These are phyloP conservation scores for Lolium rigidum DNA, from an alignment of 176 grass and related monocot species.

Conservation along the genomic window DNA sequence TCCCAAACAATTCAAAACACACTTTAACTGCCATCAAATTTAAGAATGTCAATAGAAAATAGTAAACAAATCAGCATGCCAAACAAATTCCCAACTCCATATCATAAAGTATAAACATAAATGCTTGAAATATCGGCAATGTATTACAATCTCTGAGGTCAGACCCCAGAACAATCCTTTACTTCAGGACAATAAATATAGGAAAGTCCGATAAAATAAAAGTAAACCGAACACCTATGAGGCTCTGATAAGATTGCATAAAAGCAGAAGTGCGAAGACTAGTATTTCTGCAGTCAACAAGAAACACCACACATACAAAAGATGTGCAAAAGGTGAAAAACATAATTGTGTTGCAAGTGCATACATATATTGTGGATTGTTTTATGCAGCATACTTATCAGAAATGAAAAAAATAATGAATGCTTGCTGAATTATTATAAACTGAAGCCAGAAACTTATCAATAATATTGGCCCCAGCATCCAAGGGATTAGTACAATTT, in stretches of 20 bases:
- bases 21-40: slow-evolving; percentile 9
- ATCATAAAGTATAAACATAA: neutral
- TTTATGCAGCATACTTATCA: neutral
- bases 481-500: neutral
- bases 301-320: neutral
- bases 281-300: neutral
- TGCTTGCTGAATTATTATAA: neutral
- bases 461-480: neutral
- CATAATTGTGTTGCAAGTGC: neutral
- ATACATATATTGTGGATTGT: neutral
- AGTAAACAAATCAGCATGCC: slow-evolving; percentile 10
- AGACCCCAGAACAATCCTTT: neutral
- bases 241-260: neutral
- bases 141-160: slow-evolving; percentile 26
- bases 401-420: slow-evolving; percentile 23
- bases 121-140: neutral
- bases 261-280: slow-evolving; percentile 28
- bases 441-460: slow-evolving; percentile 19
- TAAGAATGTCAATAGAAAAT: neutral
- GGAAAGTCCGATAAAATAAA: slow-evolving; percentile 12
- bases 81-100: neutral
- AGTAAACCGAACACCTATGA: neutral
- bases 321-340: neutral
- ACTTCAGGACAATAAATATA: slow-evolving; percentile 23
- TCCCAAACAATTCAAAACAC: neutral